Conservation (phyloP, 208 protist species). For the Crithidia brevicula region DNA sequence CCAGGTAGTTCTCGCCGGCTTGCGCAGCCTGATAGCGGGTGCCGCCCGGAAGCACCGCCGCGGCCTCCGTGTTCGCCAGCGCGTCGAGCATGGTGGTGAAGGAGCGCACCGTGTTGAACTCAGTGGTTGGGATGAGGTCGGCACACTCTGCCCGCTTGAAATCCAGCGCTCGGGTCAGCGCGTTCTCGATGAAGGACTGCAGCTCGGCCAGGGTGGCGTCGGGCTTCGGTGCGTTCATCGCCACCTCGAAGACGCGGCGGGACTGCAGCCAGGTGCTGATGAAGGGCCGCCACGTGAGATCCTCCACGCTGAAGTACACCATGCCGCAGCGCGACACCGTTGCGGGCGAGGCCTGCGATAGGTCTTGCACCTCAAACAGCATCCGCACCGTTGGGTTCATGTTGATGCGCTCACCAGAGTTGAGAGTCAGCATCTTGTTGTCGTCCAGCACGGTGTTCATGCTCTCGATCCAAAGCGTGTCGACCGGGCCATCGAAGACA, state of each 20-base stretch:
- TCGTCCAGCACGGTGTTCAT: conserved; percentile 99
- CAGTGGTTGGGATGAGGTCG: conserved; percentile 91
- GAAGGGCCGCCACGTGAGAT: conserved; percentile 96
- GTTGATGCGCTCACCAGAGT: conserved; percentile 98
- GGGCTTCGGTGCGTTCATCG: conserved; percentile 91
- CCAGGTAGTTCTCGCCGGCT: conserved; percentile 89
- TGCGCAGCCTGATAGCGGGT: conserved; percentile 75
- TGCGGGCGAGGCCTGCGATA: conserved; percentile 97
- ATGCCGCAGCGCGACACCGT: conserved; percentile 99
- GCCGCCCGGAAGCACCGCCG: conserved; percentile 65
- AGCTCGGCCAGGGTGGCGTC: conserved; percentile 88
- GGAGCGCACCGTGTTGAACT: conserved; percentile 90
- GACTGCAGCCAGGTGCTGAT: conserved; percentile 94
- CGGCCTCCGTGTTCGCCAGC: conserved; percentile 88
- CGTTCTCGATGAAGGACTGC: conserved; percentile 85
- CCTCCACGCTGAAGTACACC: conserved; percentile 96
- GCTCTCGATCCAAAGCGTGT: conserved; percentile 99
- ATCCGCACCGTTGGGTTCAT: conserved; percentile 96
- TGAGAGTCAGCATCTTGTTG: conserved; percentile 99
- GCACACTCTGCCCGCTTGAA: conserved; percentile 84
- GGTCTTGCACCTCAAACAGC: conserved; percentile 99
- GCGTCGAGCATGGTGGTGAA: conserved; percentile 97
- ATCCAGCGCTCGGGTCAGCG: conserved; percentile 76
- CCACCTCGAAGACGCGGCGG: conserved; percentile 82
- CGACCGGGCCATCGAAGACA: conserved; percentile 98